A percentile compares a stretch with the other conserved stretches of the same genome.
phyloP scores from a whole-genome alignment of 2,329 filamentous ascomycete genomes.

The Neurospora sp. region DNA sequence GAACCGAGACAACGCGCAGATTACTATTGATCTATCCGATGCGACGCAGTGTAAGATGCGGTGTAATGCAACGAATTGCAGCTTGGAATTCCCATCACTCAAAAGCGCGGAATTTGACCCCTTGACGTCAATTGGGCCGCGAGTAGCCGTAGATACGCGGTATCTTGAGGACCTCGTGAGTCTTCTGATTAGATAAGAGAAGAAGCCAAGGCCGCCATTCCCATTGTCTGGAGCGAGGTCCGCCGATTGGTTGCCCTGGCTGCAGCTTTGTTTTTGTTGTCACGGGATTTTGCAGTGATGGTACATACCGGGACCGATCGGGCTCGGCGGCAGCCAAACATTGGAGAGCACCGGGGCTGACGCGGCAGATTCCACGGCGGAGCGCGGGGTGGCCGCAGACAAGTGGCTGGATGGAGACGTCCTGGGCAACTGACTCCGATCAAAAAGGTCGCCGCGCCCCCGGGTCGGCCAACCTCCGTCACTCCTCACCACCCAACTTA shows the following conservation, averaged over 20 bases:
- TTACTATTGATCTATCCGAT: neutral
- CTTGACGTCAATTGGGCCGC: slow-evolving; percentile 16
- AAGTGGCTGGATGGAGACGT: neutral
- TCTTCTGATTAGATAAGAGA: slow-evolving; percentile 6
- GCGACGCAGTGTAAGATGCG: neutral
- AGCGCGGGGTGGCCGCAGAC: neutral
- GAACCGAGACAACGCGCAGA: neutral
- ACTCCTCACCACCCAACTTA: neutral
- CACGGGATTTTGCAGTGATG: neutral
- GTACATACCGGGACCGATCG: neutral
- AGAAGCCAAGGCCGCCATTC: neutral
- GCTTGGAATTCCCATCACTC: neutral
- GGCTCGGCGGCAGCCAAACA: neutral
- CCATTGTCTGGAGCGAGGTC: neutral
- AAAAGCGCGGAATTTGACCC: neutral
- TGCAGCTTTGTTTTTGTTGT: neutral
- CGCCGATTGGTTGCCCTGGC: neutral
- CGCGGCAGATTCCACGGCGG: neutral
- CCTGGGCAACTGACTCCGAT: neutral
- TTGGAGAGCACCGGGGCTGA: neutral
- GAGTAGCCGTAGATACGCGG: slow-evolving; percentile 19
- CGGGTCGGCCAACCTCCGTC: neutral
- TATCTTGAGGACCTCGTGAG: slow-evolving; percentile 3
- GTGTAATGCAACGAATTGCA: neutral
- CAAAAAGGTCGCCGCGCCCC: neutral